Base-by-base conservation (phyloP, 306 rosid genomes). In the Fragaria iinumae region DNA sequence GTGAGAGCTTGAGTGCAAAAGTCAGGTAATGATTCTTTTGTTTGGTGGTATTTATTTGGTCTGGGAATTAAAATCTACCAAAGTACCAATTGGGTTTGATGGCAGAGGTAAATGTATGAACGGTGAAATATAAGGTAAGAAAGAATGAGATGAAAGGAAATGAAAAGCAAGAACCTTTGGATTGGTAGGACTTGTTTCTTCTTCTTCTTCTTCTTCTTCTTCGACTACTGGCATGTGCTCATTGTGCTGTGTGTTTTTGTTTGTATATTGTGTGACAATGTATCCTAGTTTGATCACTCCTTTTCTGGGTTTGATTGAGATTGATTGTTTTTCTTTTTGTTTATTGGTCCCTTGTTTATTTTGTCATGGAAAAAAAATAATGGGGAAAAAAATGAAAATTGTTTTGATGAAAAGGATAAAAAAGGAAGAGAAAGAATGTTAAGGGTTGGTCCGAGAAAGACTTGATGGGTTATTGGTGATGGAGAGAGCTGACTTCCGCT, bases 401-500 rank as follows among this genome's bases (percentile, higher is more conserved):
- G 38, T 21, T 62, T 62, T 45, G 6, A 9, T 63, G 73, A 78
- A 39, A 47, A 14, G 13, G 55, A 57, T 48, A 17, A 67, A 69
- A 11, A 69, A 53, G 32, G 29, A 38, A 32, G 2, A 3, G 20
- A 67, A 39, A 10, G 39, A 36, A 14, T 4, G 41, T 32, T 20
- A 16, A 25, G 66, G 75, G 38, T 74, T 44, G 80, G 80, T 73
- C 75, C 41, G 74, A 75, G 84, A 75, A 81, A 47, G 57, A 67
- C 25, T 60, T 43, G 55, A 64, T 84, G 86, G 83, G 84, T 60
- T 18, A 66, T 3, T 85, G 91, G 89, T 74, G 71, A 79, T 44
- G 85, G 83, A 76, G 84, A 20, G 56, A 67, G 85, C 82, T 84
- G 86, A 88, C 73, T 82, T 81, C 89, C 91, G 89, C 77, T 74